These are phyloP conservation scores for Zizania latifolia DNA, from an alignment of 176 grass and related monocot genomes.

Conservation along the genomic window DNA sequence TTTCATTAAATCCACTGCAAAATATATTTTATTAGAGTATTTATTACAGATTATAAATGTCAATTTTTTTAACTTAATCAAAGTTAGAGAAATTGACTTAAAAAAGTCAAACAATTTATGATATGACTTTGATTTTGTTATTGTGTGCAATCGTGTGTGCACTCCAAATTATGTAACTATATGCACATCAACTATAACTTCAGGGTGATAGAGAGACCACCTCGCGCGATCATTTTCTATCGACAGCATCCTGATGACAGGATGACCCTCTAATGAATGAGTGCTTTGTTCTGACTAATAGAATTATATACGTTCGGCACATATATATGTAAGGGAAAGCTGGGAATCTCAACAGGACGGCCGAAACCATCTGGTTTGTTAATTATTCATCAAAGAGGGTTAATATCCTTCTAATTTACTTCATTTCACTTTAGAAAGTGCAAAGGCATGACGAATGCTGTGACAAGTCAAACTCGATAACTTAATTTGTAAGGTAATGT, in stretches of 20 bases:
- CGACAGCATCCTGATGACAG: neutral
- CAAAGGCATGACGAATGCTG: conserved; percentile 5
- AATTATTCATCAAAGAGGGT: neutral
- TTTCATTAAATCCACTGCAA: too few relatives aligned
- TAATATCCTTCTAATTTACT: neutral
- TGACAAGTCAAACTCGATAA: conserved; percentile 35
- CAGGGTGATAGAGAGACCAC: too few relatives aligned
- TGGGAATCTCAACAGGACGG: neutral
- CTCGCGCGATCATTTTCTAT: neutral
- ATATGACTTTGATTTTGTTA: too few relatives aligned
- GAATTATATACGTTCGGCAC: neutral
- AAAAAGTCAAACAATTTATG: too few relatives aligned
- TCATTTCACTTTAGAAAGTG: neutral
- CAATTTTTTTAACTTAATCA: too few relatives aligned
- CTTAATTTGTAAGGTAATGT: conserved; percentile 29
- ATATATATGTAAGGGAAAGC: too few relatives aligned
- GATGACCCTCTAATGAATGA: neutral
- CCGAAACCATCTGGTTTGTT: neutral
- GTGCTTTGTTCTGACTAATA: neutral
- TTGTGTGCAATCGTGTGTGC: too few relatives aligned
- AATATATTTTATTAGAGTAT: too few relatives aligned
- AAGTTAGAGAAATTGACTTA: neutral
- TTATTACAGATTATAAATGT: too few relatives aligned
- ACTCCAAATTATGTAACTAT: too few relatives aligned
- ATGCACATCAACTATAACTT: too few relatives aligned